Evolutionary conservation across 2,329 filamentous ascomycete genomes (phyloP).

Genomic region (Hirsutella minnesotensis): DNA sequence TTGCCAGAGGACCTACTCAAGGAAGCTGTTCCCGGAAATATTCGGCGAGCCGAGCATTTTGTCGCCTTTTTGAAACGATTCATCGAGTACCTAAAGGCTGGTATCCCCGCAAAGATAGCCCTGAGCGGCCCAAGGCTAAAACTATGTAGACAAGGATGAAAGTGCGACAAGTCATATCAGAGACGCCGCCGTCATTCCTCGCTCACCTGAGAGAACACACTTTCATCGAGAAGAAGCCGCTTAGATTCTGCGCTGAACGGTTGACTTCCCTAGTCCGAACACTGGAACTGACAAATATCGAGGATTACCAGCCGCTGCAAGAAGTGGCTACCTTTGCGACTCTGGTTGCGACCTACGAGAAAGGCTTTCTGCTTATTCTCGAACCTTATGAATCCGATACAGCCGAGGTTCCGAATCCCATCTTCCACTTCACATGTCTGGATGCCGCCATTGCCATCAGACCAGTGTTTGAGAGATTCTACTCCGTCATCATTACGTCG

Average conservation of each 20-base stretch:
- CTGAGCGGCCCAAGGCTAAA: neutral
- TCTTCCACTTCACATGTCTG: conserved; percentile 93
- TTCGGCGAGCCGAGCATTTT: conserved; percentile 90
- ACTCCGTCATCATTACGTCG: conserved; percentile 96
- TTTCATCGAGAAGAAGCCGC: conserved; percentile 92
- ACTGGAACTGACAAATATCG: conserved; percentile 90
- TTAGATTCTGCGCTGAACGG: conserved; percentile 89
- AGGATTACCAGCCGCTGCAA: conserved; percentile 93
- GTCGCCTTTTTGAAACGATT: conserved; percentile 90
- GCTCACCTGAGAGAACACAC: conserved; percentile 89
- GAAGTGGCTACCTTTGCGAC: conserved; percentile 97
- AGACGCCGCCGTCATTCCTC: conserved; percentile 89
- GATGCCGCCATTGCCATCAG: conserved; percentile 97
- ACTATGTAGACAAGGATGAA: conserved; percentile 75
- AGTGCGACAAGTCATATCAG: conserved; percentile 91
- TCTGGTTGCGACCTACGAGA: conserved; percentile 90
- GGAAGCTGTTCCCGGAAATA: conserved; percentile 94
- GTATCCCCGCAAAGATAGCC: neutral
- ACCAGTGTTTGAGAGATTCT: conserved; percentile 93
- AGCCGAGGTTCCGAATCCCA: conserved; percentile 87
- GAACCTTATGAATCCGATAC: conserved; percentile 95
- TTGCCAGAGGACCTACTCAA: conserved; percentile 88
- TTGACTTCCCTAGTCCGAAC: conserved; percentile 90
- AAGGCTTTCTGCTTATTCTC: conserved; percentile 89
- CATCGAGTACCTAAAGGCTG: conserved; percentile 82